Percentiles rank a stretch among this genome's conserved stretches.
phyloP scores from a whole-genome alignment of 805 yeast genomes.

The Candida nitratophila region DNA sequence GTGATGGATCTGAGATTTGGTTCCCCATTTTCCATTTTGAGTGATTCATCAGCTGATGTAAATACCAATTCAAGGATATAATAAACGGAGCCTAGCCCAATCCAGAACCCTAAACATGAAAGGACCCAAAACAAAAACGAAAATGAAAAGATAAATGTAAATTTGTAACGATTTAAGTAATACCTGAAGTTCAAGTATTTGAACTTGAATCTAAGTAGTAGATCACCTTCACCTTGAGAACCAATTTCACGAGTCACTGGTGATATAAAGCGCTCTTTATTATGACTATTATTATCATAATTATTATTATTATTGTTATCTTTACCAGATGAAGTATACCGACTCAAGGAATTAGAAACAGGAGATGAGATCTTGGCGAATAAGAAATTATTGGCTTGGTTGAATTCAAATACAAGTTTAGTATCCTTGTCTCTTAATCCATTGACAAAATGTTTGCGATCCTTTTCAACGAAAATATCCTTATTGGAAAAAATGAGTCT shows the following conservation, averaged over 20 bases:
- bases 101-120: not conserved
- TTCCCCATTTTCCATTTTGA: no score
- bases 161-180: not conserved
- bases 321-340: no score
- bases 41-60: not conserved
- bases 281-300: no score
- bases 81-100: not conserved
- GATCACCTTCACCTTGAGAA: not conserved
- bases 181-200: not conserved
- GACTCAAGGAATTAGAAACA: no score
- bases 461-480: not conserved
- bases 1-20: no score
- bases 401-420: constrained; percentile 17
- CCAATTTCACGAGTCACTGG: not conserved
- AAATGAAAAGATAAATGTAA: not conserved
- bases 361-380: not conserved
- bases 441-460: not conserved
- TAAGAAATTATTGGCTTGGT: not conserved
- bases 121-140: not conserved
- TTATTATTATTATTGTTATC: no score
- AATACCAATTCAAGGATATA: not conserved
- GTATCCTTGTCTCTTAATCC: constrained; percentile 7
- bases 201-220: not conserved
- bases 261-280: no score
- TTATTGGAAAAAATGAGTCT: not conserved